Conservation (phyloP, 306 rosid species). For the Cucumis sativus region Cucumber_9930_V3 NC_026659.2:28527501-28528000, state of each 20-base stretch:
- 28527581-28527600: too few relatives aligned
- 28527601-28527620: too few relatives aligned
- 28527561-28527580: too few relatives aligned
- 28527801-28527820: not conserved
- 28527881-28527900: not conserved
- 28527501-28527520: too few relatives aligned
- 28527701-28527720: too few relatives aligned
- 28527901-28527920: not conserved
- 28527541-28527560: too few relatives aligned
- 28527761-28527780: not conserved
- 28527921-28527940: not conserved
- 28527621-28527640: too few relatives aligned
- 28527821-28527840: not conserved
- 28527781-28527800: not conserved
- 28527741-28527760: not conserved
- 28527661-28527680: too few relatives aligned
- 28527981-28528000: slow-evolving; percentile 3
- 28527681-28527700: too few relatives aligned
- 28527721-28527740: not conserved
- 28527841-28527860: not conserved
- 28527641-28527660: too few relatives aligned
- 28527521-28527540: too few relatives aligned
- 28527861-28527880: not conserved
- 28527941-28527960: not conserved
- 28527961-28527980: not conserved